Evolutionary conservation across 176 grass and related monocot genomes (phyloP).

Genomic region (Aegilops speltoides): DNA sequence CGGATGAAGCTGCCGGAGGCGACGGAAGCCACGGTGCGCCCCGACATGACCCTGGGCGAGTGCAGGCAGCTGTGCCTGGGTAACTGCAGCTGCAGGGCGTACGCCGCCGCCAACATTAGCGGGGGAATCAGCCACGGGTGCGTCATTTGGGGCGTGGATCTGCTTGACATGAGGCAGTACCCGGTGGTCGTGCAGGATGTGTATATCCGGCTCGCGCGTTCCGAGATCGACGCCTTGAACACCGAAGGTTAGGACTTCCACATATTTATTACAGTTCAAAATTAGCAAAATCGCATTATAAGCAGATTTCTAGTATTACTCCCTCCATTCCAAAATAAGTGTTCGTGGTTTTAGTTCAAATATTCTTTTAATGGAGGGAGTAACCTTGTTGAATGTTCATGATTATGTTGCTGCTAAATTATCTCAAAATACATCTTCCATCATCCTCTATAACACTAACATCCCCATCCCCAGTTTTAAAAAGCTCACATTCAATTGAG

Average conservation of each 20-base stretch:
- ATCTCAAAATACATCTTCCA: too few relatives aligned
- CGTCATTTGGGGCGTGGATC: constrained; percentile 46
- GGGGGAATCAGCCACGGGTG: constrained; percentile 27
- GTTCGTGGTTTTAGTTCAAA: too few relatives aligned
- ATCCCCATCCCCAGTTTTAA: too few relatives aligned
- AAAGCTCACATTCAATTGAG: too few relatives aligned
- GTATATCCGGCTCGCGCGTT: background rate
- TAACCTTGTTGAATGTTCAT: too few relatives aligned
- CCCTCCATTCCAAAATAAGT: too few relatives aligned
- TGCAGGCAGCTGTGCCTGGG: constrained; percentile 38
- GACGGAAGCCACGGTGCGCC: constrained; percentile 34
- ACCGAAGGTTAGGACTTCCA: background rate
- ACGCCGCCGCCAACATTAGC: constrained; percentile 33
- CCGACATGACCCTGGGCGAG: constrained; percentile 18
- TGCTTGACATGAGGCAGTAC: constrained; percentile 50
- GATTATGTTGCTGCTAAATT: too few relatives aligned
- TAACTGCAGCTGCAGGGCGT: constrained; percentile 47
- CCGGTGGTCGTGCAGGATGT: background rate
- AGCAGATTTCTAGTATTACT: too few relatives aligned
- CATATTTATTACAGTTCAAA: background rate
- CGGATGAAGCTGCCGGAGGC: constrained; percentile 55
- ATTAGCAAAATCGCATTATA: too few relatives aligned
- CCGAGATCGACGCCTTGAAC: background rate
- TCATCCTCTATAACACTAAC: too few relatives aligned
- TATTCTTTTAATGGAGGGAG: too few relatives aligned